Evolutionary conservation across 139 green algal species (phyloP), one percentile per base, ranked within the genome.

Genomic region (Chlorella sp.): DNA sequence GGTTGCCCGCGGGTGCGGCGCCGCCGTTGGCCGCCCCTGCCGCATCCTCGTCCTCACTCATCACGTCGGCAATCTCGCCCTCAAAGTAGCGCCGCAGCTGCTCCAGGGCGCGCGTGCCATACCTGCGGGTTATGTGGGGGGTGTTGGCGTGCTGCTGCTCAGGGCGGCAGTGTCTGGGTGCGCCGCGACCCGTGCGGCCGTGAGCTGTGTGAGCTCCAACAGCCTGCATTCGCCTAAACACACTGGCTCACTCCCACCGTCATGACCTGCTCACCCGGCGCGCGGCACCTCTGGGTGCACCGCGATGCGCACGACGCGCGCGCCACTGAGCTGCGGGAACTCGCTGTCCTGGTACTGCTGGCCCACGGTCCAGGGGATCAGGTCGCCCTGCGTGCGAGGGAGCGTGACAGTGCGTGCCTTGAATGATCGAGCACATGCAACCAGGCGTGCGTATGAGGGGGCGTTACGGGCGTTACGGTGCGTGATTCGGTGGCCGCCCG

Each of bases 281-380:
- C 94, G 87, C 0, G 75, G 85, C 51, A 99, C 88, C 70, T 98
- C 95, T 7, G 97, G 97, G 88, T 99, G 97, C n/a, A 93, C 90
- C 4, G 97, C 97, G 51, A 99, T 97, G 79, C 97, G 94, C 72
- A 99, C 97, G 24, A 99, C 93, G 43, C 97, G 90, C 13, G 95
- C 97, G 38, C 97, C 97, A 7, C 89, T 96, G 41, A 99, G 94
- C 3, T 68, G 72, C 0, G 97, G 95, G 88, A 99, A 99, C 65
- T 97, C 95, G 5, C 90, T 64, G 88, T 99, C 97, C 92, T 98
- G 94, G 89, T 95, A 99, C 90, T 99, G 97, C 94, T 98, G 94
- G 17, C 92, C 92, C 36, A 99, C 85, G 24, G 96, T 99, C 97
- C 97, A 99, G n/a, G 97, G 97, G 64, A 99, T 97, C 22, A 99